phyloP scores from a whole-genome alignment of 495 filamentous ascomycete genomes.

The Evernia prunastri region DNA sequence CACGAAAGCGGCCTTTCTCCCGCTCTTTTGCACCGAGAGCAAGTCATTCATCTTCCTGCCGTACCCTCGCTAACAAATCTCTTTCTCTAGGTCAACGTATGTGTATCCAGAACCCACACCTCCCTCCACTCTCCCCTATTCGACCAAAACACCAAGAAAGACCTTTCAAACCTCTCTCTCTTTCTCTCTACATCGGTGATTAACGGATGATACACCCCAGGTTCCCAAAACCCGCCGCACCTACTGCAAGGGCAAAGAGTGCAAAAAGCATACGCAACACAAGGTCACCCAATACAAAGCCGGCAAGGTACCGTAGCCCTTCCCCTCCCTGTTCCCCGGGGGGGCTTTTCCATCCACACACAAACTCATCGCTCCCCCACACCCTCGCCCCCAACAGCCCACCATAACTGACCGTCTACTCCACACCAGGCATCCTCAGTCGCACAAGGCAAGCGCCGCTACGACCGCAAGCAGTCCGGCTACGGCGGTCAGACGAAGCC shows the following conservation, averaged over 20 bases:
- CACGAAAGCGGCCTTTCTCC: neutral
- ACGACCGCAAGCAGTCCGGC: conserved; percentile 99
- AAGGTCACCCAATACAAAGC: conserved; percentile 91
- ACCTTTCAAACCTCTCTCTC: neutral
- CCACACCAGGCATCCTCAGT: conserved; percentile 70
- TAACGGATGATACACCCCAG: conserved; percentile 36
- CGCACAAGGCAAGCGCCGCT: conserved; percentile 99
- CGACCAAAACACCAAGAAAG: neutral
- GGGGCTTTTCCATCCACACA: conserved; percentile 12
- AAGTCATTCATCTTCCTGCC: neutral
- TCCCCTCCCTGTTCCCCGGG: neutral
- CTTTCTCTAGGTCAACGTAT: conserved; percentile 19
- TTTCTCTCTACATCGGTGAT: too few species aligned
- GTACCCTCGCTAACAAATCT: conserved; percentile 20
- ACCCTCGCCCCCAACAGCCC: conserved; percentile 12
- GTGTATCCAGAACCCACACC: neutral
- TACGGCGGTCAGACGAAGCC: conserved; percentile 99
- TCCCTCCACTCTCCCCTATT: neutral
- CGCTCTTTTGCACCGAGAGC: neutral
- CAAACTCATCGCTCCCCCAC: neutral
- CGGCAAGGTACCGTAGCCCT: conserved; percentile 59
- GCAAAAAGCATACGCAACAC: conserved; percentile 51
- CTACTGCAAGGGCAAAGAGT: conserved; percentile 89
- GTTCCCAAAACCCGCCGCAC: conserved; percentile 87
- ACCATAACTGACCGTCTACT: neutral